Evolutionary conservation across 805 yeast species (phyloP).

Genomic region (Kodamaea kaohsiungensis): DNA sequence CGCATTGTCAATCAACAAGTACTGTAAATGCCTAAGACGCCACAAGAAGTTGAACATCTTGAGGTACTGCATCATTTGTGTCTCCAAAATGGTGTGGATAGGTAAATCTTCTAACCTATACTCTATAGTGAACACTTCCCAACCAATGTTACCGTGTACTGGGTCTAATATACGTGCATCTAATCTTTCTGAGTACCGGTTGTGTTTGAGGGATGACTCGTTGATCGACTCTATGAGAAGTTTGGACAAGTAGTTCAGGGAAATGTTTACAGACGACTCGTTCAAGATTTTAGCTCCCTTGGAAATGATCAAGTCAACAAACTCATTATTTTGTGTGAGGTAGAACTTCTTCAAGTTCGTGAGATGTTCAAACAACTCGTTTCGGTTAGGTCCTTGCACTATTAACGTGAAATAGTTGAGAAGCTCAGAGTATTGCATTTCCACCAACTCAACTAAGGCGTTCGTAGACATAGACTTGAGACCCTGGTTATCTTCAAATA

Average conservation of each 20-base stretch:
- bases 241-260: conserved; percentile 65
- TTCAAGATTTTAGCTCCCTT: conserved; percentile 55
- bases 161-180: conserved; percentile 84
- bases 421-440: conserved; percentile 52
- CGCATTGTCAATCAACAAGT: conserved; percentile 43
- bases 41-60: conserved; percentile 84
- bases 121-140: conserved; percentile 92
- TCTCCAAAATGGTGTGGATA: conserved; percentile 40
- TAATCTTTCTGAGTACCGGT: conserved; percentile 49
- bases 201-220: conserved; percentile 49
- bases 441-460: conserved; percentile 34
- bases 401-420: conserved; percentile 50
- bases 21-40: conserved; percentile 66
- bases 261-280: conserved; percentile 62
- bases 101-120: conserved; percentile 61
- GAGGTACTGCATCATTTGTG: conserved; percentile 48
- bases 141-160: conserved; percentile 72
- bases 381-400: conserved; percentile 41
- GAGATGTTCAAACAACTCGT: conserved; percentile 54
- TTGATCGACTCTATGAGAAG: conserved; percentile 65
- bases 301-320: conserved; percentile 63
- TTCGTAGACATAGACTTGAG: conserved; percentile 35
- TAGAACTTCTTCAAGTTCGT: conserved; percentile 62
- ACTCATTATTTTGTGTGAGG: conserved; percentile 78
- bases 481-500: conserved; percentile 34